Evolutionary conservation across 2,329 filamentous ascomycete species (phyloP).

Genomic region (Beauveria varroae): DNA sequence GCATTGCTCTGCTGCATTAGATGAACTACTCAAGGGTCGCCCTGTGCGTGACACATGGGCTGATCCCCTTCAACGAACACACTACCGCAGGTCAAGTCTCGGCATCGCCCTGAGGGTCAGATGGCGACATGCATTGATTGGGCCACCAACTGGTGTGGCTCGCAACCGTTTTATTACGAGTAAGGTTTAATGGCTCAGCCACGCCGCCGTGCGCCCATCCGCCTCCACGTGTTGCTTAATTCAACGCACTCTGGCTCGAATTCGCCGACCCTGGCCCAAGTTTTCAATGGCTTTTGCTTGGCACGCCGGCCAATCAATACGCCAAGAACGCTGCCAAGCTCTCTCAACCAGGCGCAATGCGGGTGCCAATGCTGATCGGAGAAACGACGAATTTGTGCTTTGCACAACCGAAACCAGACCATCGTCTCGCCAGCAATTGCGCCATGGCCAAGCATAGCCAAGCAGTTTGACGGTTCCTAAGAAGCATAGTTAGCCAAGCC

Average conservation of each 20-base stretch:
- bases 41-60: not conserved
- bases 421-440: not conserved
- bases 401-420: not conserved
- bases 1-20: not conserved
- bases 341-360: constrained; percentile 1
- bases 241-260: not conserved
- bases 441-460: not conserved
- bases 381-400: not conserved
- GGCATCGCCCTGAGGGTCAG: not conserved
- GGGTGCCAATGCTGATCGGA: constrained; percentile 3
- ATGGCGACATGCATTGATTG: constrained; percentile 1
- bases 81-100: not conserved
- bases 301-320: not conserved
- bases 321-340: constrained; percentile 4
- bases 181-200: constrained; percentile 5
- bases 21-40: not conserved
- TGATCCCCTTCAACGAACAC: not conserved
- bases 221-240: constrained; percentile 4
- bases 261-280: not conserved
- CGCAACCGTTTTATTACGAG: constrained; percentile 5
- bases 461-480: not conserved
- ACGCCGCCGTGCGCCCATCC: not conserved
- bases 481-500: not conserved
- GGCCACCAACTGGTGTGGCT: not conserved
- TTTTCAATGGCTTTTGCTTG: not conserved